Conservation (phyloP, 345 rosid genomes). For the Moringa oleifera region DNA sequence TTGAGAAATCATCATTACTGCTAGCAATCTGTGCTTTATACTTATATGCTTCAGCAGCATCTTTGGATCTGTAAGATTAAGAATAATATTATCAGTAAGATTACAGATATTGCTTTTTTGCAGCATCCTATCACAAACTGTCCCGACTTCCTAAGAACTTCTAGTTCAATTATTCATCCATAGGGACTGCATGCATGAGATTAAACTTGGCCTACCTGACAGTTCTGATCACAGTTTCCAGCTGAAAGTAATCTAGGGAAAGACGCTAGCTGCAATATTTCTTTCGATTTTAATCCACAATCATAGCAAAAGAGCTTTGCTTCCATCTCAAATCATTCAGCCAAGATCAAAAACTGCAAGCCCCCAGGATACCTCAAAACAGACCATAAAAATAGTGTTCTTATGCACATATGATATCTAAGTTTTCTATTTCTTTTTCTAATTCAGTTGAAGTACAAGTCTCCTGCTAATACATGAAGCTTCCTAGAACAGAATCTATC, state of each 20-base stretch:
- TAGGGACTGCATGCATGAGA: too few species aligned
- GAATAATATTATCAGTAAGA: not conserved
- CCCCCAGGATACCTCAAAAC: not conserved
- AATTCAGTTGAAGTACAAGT: not conserved
- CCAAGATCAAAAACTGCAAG: not conserved
- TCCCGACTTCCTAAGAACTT: not conserved
- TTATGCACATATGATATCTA: too few species aligned
- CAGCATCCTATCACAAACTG: not conserved
- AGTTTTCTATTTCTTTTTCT: too few species aligned
- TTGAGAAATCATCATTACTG: conserved; percentile 27
- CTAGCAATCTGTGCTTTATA: conserved; percentile 21
- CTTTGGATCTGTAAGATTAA: conserved; percentile 29
- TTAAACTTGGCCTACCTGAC: too few species aligned
- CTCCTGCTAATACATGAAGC: not conserved
- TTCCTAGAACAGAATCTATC: too few species aligned
- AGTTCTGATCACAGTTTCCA: not conserved
- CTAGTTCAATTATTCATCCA: not conserved
- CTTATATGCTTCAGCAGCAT: conserved; percentile 22
- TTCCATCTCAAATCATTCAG: not conserved
- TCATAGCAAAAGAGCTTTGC: not conserved
- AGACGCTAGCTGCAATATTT: not conserved
- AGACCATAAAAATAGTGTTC: not conserved
- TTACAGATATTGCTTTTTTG: not conserved
- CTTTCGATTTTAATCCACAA: not conserved
- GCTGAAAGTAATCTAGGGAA: not conserved